phyloP scores from a whole-genome alignment of 1,139 yeast species.

The Yamadazyma oceani region DNA sequence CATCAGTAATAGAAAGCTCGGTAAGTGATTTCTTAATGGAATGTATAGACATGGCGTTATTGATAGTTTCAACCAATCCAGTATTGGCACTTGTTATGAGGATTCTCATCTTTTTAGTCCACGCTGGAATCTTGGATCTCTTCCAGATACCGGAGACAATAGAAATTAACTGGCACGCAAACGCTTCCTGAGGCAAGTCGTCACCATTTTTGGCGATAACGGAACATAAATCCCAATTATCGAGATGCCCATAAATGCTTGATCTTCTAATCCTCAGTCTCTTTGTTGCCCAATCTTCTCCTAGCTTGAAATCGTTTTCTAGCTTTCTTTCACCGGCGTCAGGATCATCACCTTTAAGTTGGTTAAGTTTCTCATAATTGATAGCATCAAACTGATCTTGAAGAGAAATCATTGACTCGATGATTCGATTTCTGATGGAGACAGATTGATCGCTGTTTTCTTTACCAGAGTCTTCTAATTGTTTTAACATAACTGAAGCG shows the following conservation, averaged over 20 bases:
- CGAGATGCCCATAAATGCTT: conserved; percentile 80
- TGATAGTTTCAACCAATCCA: conserved; percentile 93
- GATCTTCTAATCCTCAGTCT: conserved; percentile 74
- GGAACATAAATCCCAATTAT: conserved; percentile 92
- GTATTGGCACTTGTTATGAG: conserved; percentile 86
- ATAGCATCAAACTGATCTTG: conserved; percentile 61
- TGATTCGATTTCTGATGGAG: conserved; percentile 72
- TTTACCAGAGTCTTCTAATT: conserved; percentile 71
- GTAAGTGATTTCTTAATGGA: conserved; percentile 91
- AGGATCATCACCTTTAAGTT: conserved; percentile 44
- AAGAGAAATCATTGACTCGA: conserved; percentile 84
- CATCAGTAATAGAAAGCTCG: conserved; percentile 63
- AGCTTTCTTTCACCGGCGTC: conserved; percentile 87
- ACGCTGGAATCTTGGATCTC: conserved; percentile 60
- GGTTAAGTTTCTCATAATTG: conserved; percentile 48
- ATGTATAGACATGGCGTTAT: conserved; percentile 89
- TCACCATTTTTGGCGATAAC: conserved; percentile 96
- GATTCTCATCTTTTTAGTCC: conserved; percentile 94
- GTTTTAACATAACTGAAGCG: conserved; percentile 92
- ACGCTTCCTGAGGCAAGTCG: conserved; percentile 94
- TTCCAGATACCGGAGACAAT: conserved; percentile 87
- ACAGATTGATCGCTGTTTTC: conserved; percentile 72
- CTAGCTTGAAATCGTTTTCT: conserved; percentile 87
- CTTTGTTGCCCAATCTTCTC: conserved; percentile 90
- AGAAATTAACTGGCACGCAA: conserved; percentile 90